Base-by-base conservation (phyloP, 1,139 yeast species). In the Nakaseomyces kungkrabaensis region DNA sequence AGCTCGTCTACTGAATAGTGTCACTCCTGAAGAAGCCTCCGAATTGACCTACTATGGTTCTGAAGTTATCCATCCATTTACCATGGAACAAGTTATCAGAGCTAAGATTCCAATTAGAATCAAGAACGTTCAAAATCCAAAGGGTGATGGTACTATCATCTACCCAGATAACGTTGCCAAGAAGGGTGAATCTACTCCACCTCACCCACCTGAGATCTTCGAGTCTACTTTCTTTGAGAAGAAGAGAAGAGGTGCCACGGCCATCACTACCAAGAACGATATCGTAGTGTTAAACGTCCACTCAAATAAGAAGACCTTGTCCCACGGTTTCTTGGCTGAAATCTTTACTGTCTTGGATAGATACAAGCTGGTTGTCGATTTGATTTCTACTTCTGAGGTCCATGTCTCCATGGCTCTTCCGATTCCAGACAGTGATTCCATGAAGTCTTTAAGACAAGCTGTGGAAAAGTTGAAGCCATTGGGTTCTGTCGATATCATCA, bases 11-110 rank as follows among this genome's bases (percentile, higher is more conserved):
- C 73, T 92, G 56, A 81, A 82, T 52, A 79, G 89, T 52, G 96
- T 92, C 55, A 92, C 98, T 0, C 98, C 98, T 2, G 98, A 92
- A 65, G 98, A 92, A 71, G 98, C 98, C 2, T 94, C 97, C 0
- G 98, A 92, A 70, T 78, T 92, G 68, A 92, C 98, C 0, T 92
- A 92, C 69, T 92, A 92, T 65, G 98, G 98, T 34, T 85, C 95
- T 5, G 98, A 92, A 70, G 98, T 92, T 55, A 92, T 92, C 59
- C 98, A 92, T 65, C 98, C 98, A 2, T 92, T 92, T 73, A 92
- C 98, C 36, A 92, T 92, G 98, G 97, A 92, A 70, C 98, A 92
- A 71, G 98, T 90, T 51, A 92, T 92, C 59, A 82, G 83, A 58
- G 97, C 97, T 10, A 86, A 85, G 65, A 92, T 92, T 60, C 98